Conservation (phyloP, 75 land plant genomes). For the Gnetum montanum region DNA sequence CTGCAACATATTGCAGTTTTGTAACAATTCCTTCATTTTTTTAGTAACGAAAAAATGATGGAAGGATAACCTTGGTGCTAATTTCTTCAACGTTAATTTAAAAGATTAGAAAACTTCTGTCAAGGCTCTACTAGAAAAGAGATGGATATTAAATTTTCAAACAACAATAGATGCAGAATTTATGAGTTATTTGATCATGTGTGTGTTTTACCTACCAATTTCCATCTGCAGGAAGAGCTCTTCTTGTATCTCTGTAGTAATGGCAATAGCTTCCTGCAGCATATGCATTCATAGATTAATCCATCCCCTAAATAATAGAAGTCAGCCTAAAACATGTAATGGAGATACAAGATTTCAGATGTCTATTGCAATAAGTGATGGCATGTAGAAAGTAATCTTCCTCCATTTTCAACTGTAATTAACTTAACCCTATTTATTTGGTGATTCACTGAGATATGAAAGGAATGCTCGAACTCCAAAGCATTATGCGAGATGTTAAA, state of each 20-base stretch:
- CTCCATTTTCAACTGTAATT: background rate
- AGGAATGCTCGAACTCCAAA: too few relatives aligned
- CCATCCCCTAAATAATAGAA: background rate
- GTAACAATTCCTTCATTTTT: background rate
- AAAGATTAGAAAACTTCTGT: background rate
- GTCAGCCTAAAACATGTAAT: background rate
- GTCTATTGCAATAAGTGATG: too few relatives aligned
- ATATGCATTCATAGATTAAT: background rate
- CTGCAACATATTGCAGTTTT: background rate
- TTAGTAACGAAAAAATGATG: background rate
- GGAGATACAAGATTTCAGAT: background rate
- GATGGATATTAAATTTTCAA: too few relatives aligned
- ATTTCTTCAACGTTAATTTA: background rate
- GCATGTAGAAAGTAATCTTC: slow-evolving; percentile 8
- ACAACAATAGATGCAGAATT: background rate
- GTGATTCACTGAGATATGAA: too few relatives aligned
- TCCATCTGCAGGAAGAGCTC: slow-evolving; percentile 83
- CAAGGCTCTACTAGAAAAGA: background rate
- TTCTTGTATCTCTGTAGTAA: slow-evolving; percentile 89
- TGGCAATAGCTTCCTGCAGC: slow-evolving; percentile 83
- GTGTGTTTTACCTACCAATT: slow-evolving; percentile 48
- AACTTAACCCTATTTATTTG: too few relatives aligned
- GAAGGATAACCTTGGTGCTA: background rate
- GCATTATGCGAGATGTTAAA: too few relatives aligned
- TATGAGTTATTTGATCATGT: too few relatives aligned